Percentiles rank a stretch among this genome's conserved stretches.
Evolutionary conservation across 495 filamentous ascomycete genomes (phyloP).

Genomic region (Aspergillus diversus): DNA sequence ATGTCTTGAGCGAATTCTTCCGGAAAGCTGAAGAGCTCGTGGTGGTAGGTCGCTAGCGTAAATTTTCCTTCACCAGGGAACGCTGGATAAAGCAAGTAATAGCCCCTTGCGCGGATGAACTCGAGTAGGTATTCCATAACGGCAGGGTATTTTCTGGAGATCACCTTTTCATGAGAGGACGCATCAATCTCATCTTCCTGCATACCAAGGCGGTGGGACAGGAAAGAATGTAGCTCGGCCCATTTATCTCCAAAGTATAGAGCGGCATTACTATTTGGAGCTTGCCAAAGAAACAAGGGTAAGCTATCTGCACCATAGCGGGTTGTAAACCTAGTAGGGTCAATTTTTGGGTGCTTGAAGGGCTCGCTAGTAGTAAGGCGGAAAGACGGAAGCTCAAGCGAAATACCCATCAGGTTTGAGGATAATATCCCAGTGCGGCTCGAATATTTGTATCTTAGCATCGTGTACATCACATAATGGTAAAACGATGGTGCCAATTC

Average conservation of each 20-base stretch:
- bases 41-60: conserved; percentile 68
- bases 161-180: conserved; percentile 33
- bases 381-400: conserved; percentile 69
- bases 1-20: conserved; percentile 57
- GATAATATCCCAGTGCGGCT: conserved; percentile 43
- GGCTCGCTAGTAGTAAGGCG: conserved; percentile 57
- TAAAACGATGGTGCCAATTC: conserved; percentile 76
- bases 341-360: conserved; percentile 53
- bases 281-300: conserved; percentile 77
- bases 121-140: conserved; percentile 79
- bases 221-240: conserved; percentile 76
- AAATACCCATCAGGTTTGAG: conserved; percentile 68
- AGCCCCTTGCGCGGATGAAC: conserved; percentile 71
- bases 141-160: conserved; percentile 67
- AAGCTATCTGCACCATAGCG: conserved; percentile 30
- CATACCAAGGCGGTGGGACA: conserved; percentile 57
- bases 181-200: conserved; percentile 44
- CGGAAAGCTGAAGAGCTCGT: conserved; percentile 68
- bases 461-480: conserved; percentile 76
- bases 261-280: conserved; percentile 76
- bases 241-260: conserved; percentile 84
- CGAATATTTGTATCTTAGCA: conserved; percentile 77
- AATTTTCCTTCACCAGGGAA: conserved; percentile 43
- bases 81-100: conserved; percentile 74
- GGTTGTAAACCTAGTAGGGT: neutral